Percentiles rank a stretch among this genome's conserved stretches.
Conservation (phyloP, 306 rosid species). For the Vigna mungo region DNA sequence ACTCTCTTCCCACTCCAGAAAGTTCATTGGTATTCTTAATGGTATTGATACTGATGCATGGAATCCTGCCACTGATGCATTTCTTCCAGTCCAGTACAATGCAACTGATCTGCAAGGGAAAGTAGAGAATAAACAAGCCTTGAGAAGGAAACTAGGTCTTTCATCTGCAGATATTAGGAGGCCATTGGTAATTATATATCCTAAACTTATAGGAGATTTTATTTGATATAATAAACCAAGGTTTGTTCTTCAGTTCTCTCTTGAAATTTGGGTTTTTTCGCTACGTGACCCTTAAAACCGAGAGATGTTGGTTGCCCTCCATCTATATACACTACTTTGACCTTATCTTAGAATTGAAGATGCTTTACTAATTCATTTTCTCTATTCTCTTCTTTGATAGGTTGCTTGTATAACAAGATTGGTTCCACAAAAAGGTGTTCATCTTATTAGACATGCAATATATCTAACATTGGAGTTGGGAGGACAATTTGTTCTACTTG, state of each 20-base stretch:
- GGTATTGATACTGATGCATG: conserved; percentile 94
- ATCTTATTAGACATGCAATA: conserved; percentile 92
- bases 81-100: conserved; percentile 79
- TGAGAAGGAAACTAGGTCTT: conserved; percentile 76
- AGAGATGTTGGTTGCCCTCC: no score
- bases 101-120: conserved; percentile 88
- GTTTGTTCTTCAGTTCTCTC: no score
- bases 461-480: conserved; percentile 86
- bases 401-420: conserved; percentile 94
- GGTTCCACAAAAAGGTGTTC: conserved; percentile 99
- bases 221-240: conserved; percentile 24
- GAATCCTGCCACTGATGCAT: conserved; percentile 85
- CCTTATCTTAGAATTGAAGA: conserved; percentile 6
- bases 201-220: conserved; percentile 24
- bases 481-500: conserved; percentile 96
- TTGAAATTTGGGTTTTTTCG: no score
- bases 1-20: conserved; percentile 76
- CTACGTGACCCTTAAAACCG: no score
- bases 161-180: conserved; percentile 68
- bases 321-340: no score
- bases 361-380: conserved; percentile 34
- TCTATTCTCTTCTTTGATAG: conserved; percentile 55
- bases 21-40: conserved; percentile 88
- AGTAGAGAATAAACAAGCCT: conserved; percentile 82
- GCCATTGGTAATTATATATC: conserved; percentile 79